These are phyloP conservation scores for Phyllosticta citrichinensis DNA, from an alignment of 2,329 filamentous ascomycete species.

Conservation along the genomic window DNA sequence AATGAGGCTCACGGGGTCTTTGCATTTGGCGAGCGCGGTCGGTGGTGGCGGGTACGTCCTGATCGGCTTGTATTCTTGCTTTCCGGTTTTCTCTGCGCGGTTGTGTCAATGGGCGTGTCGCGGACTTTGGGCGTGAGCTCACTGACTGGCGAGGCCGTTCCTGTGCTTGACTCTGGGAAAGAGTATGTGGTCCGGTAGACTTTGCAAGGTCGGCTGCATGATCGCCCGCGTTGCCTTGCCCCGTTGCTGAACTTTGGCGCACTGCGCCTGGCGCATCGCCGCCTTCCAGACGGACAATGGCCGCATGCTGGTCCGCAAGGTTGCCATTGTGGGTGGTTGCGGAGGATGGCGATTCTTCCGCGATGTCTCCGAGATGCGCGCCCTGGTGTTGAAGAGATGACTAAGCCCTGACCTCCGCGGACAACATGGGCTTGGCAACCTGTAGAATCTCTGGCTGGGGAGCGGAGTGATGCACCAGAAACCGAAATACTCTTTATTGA, in stretches of 20 bases:
- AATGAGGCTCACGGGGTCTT: conserved; percentile 59
- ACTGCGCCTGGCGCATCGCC: conserved; percentile 47
- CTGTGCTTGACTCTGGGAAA: background rate
- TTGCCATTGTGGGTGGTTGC: conserved; percentile 41
- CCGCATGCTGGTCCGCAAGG: conserved; percentile 48
- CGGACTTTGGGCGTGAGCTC: background rate
- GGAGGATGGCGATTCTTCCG: conserved; percentile 5
- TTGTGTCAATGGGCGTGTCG: background rate
- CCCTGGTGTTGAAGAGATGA: background rate
- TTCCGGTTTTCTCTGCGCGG: conserved; percentile 1
- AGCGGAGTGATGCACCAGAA: background rate
- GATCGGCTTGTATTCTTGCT: conserved; percentile 35
- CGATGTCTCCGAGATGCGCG: background rate
- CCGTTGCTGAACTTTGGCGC: conserved; percentile 20
- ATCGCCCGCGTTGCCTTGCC: conserved; percentile 10
- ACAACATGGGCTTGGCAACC: background rate
- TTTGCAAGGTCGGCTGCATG: conserved; percentile 34
- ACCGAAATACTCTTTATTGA: background rate
- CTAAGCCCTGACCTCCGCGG: background rate
- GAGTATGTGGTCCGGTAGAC: background rate
- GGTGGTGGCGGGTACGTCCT: conserved; percentile 44
- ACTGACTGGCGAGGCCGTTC: conserved; percentile 12
- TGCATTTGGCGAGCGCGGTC: conserved; percentile 45
- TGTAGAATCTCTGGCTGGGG: background rate
- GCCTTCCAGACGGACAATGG: conserved; percentile 63